Conservation (phyloP, 805 yeast species). For the Brettanomyces bruxellensis region DNA sequence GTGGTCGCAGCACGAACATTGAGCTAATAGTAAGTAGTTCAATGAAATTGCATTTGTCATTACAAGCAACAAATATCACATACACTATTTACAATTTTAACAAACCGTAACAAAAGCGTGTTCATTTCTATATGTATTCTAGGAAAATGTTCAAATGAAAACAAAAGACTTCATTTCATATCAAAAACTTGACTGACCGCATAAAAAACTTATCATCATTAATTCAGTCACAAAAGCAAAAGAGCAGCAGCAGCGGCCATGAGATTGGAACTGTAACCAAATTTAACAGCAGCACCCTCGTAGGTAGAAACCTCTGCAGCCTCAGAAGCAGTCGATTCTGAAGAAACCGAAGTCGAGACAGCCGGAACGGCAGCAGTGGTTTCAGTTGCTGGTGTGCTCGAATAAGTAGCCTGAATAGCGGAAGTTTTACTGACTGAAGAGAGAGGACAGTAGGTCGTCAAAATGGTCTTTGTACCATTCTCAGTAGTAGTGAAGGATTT, state of each 20-base stretch:
- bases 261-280: neutral
- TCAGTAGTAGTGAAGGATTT: conserved; percentile 19
- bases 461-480: conserved; percentile 24
- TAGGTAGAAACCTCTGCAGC: neutral
- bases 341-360: neutral
- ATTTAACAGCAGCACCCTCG: neutral
- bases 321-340: neutral
- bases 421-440: neutral
- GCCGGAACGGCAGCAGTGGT: too few relatives aligned
- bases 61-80: too few relatives aligned
- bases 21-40: too few relatives aligned
- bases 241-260: too few relatives aligned
- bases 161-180: too few relatives aligned
- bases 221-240: too few relatives aligned
- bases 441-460: conserved; percentile 24
- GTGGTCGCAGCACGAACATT: too few relatives aligned
- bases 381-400: neutral
- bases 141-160: too few relatives aligned
- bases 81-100: too few relatives aligned
- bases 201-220: neutral
- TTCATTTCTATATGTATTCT: too few relatives aligned
- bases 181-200: neutral
- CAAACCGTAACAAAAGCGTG: too few relatives aligned
- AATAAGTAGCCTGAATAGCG: neutral
- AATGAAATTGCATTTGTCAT: too few relatives aligned